These are phyloP conservation scores for Agrostemma githago DNA, from an alignment of 148 eudicot species.

Conservation along the genomic window DNA sequence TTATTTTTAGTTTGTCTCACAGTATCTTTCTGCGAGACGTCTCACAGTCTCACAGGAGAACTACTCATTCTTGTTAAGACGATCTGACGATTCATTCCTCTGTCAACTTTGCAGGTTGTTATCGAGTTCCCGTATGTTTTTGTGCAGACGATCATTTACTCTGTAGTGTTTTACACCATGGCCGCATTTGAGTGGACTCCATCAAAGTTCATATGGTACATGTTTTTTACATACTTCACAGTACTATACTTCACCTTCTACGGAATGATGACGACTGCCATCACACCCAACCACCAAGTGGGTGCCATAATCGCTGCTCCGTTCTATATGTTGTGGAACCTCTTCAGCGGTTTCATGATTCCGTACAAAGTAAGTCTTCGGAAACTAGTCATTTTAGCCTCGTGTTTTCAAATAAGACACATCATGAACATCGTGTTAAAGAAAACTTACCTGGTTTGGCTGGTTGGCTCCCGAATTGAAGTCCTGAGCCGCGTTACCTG, in stretches of 20 bases:
- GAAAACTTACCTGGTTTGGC: background rate
- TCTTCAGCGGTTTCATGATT: conserved; percentile 97
- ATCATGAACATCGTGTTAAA: background rate
- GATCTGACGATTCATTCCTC: background rate
- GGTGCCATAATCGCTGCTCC: conserved; percentile 91
- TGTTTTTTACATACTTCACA: conserved; percentile 73
- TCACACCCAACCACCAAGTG: conserved; percentile 89
- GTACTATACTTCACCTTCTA: conserved; percentile 91
- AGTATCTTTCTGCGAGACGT: too few relatives aligned
- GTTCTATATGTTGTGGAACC: conserved; percentile 98
- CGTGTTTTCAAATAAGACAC: background rate
- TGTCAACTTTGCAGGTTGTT: conserved; percentile 55
- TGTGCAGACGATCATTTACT: conserved; percentile 71
- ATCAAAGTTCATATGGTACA: conserved; percentile 66
- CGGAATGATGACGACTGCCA: conserved; percentile 99
- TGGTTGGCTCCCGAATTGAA: too few relatives aligned
- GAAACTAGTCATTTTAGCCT: too few relatives aligned
- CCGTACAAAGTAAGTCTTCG: conserved; percentile 72
- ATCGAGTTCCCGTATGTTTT: conserved; percentile 97
- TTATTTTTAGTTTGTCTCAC: too few relatives aligned
- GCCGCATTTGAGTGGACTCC: conserved; percentile 85
- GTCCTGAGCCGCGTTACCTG: too few relatives aligned
- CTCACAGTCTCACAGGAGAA: too few relatives aligned
- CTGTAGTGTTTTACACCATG: conserved; percentile 75
- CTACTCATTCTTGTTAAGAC: too few relatives aligned